Evolutionary conservation across 371 early-diverging fungal genomes (phyloP), one percentile per base, ranked within the genome.

Genomic region (Mortierella sp.): DNA sequence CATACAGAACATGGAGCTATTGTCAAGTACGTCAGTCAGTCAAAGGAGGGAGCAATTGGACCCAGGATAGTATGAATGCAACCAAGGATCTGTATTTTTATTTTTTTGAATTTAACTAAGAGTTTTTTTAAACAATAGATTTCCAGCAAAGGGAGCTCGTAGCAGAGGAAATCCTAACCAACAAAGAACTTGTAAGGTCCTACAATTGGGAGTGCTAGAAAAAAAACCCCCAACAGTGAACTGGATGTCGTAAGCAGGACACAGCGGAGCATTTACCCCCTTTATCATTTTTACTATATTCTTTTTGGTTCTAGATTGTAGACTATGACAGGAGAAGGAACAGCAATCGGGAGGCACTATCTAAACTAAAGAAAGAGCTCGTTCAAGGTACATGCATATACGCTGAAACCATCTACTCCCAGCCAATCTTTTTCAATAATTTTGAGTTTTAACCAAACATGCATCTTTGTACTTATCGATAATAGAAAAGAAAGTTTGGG

Each of bases 401-500:
- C 13, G 40, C 2, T 10, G 8, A 37, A 10, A 37, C 40, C 40
- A 13, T 37, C n/a, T n/a, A n/a, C n/a, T n/a, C n/a, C n/a, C n/a
- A n/a, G n/a, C n/a, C n/a, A n/a, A n/a, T n/a, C n/a, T n/a, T n/a
- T n/a, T n/a, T n/a, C n/a, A n/a, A n/a, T n/a, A n/a, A n/a, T n/a
- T n/a, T n/a, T n/a, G n/a, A n/a, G n/a, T n/a, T n/a, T n/a, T n/a
- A n/a, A n/a, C n/a, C n/a, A n/a, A n/a, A n/a, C n/a, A n/a, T n/a
- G n/a, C n/a, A n/a, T n/a, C n/a, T n/a, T n/a, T n/a, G n/a, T n/a
- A n/a, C 40, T 37, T 8, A 37, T 37, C 8, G n/a, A 9, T 32
- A 3, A 76, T 68, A 86, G 90, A 87, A n/a, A 86, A 87, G 43
- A 92, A 92, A 61, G 61, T 83, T 26, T 92, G 92, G 92, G 78